phyloP scores from a whole-genome alignment of 2,329 filamentous ascomycete species.

The Penicillium fuscoglaucum region DNA sequence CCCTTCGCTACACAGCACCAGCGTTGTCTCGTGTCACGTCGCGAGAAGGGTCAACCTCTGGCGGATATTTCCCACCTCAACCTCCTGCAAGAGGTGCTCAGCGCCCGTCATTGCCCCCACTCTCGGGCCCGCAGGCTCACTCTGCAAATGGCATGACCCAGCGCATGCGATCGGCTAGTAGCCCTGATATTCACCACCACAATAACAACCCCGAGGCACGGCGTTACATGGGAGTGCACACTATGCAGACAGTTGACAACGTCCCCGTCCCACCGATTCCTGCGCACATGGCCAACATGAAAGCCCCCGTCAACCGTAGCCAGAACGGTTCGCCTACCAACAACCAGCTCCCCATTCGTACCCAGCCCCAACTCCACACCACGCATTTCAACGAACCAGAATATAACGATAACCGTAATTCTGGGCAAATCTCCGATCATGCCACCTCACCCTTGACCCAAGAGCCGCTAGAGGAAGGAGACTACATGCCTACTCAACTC shows the following conservation, averaged over 20 bases:
- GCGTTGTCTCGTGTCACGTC: slow-evolving; percentile 80
- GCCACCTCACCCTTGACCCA: slow-evolving; percentile 37
- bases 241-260: slow-evolving; percentile 53
- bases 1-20: slow-evolving; percentile 83
- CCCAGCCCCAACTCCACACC: slow-evolving; percentile 47
- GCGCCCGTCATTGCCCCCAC: slow-evolving; percentile 76
- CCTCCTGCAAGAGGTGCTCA: slow-evolving; percentile 60
- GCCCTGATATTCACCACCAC: slow-evolving; percentile 82
- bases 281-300: slow-evolving; percentile 63
- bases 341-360: slow-evolving; percentile 63
- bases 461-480: slow-evolving; percentile 31
- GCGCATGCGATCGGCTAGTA: slow-evolving; percentile 87
- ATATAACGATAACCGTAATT: slow-evolving; percentile 36
- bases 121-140: slow-evolving; percentile 56
- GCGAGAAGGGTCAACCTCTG: slow-evolving; percentile 67
- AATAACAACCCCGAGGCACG: slow-evolving; percentile 44
- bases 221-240: slow-evolving; percentile 55
- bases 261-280: slow-evolving; percentile 78
- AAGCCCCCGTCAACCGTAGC: slow-evolving; percentile 67
- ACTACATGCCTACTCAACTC: slow-evolving; percentile 69
- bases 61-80: slow-evolving; percentile 62
- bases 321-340: slow-evolving; percentile 76
- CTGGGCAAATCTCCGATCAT: slow-evolving; percentile 31
- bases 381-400: slow-evolving; percentile 44
- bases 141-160: slow-evolving; percentile 58